A percentile compares a stretch with the other conserved stretches of the same genome.
Conservation (phyloP, 23 red algal species). For the Gracilaria caudata region DNA sequence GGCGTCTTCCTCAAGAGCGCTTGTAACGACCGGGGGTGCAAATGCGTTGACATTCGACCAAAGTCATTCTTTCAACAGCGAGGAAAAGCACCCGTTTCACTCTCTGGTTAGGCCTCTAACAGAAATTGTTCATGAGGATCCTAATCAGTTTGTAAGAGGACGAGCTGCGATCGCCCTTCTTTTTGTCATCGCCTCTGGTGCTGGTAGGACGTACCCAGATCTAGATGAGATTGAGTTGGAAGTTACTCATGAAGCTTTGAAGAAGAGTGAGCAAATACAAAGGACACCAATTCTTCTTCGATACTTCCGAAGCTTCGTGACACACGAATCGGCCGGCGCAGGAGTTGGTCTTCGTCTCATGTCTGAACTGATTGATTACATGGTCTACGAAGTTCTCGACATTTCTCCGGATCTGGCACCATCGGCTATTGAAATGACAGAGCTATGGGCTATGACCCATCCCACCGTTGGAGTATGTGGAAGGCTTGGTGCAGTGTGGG, state of each 20-base stretch:
- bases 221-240: conserved; percentile 39
- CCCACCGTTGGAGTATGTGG: conserved; percentile 68
- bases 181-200: conserved; percentile 70
- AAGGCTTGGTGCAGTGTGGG: conserved; percentile 70
- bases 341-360: conserved; percentile 66
- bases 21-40: conserved; percentile 20
- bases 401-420: conserved; percentile 68
- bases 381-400: conserved; percentile 81
- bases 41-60: background rate
- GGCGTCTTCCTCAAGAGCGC: conserved; percentile 34
- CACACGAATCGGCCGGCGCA: conserved; percentile 45
- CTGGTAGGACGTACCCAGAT: conserved; percentile 46
- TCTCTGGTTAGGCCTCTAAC: conserved; percentile 56
- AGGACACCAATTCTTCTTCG: conserved; percentile 65
- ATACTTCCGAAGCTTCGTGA: conserved; percentile 62
- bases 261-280: conserved; percentile 37
- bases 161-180: conserved; percentile 66
- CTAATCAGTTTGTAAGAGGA: conserved; percentile 63
- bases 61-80: conserved; percentile 11
- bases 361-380: conserved; percentile 63
- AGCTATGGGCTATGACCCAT: conserved; percentile 77
- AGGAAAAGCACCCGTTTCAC: conserved; percentile 64
- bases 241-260: conserved; percentile 20
- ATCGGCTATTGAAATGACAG: conserved; percentile 74
- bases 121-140: conserved; percentile 80